Percentiles rank a stretch among this genome's conserved stretches.
Conservation (phyloP, 225 moss, liverwort and hornwort genomes). For the Lunularia cruciata region DNA sequence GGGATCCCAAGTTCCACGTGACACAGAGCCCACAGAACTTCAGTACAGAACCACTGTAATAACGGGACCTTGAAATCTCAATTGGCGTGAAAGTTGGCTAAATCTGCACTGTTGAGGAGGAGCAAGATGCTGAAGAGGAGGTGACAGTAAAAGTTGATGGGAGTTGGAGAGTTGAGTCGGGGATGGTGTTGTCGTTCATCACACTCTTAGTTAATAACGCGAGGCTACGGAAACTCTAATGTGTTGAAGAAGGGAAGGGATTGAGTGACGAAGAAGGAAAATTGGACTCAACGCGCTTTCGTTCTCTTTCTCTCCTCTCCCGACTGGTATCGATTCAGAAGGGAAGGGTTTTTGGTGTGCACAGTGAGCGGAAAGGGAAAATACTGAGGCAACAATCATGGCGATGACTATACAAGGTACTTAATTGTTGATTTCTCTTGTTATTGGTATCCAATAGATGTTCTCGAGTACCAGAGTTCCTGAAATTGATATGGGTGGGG, state of each 20-base stretch:
- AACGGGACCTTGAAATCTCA: too few relatives aligned
- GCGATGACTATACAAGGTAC: slow-evolving; percentile 17
- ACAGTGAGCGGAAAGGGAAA: background rate
- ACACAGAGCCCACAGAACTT: too few relatives aligned
- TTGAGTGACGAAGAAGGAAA: background rate
- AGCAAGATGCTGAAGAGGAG: too few relatives aligned
- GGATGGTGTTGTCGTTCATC: background rate
- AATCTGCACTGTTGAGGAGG: too few relatives aligned
- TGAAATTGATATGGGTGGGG: background rate
- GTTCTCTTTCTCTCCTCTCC: background rate
- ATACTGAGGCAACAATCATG: slow-evolving; percentile 2
- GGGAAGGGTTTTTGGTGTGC: background rate
- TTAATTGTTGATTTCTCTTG: background rate
- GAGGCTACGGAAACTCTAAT: background rate
- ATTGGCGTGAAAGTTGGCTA: too few relatives aligned
- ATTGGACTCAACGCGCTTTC: background rate
- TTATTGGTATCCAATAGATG: background rate
- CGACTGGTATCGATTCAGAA: too few relatives aligned
- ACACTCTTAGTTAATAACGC: background rate
- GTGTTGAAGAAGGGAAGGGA: background rate
- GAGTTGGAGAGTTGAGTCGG: too few relatives aligned
- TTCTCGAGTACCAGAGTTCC: background rate
- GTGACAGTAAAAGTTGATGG: too few relatives aligned
- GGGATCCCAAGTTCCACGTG: too few relatives aligned
- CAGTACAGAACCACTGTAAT: too few relatives aligned